Conservation (phyloP, 495 filamentous ascomycete species). For the Margaritispora aquatica region DNA sequence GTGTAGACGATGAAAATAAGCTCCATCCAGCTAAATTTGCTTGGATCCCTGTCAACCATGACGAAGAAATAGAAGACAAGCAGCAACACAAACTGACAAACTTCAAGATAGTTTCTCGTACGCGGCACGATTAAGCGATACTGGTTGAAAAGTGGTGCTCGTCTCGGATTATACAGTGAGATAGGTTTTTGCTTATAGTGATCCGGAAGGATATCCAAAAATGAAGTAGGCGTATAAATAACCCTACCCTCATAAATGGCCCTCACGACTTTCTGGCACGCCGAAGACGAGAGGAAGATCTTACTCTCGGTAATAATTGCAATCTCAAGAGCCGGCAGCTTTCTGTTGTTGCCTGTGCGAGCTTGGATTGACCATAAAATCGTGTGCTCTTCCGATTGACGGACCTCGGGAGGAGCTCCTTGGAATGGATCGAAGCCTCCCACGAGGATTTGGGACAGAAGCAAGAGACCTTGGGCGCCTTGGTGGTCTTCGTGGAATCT, state of each 20-base stretch:
- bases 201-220: slow-evolving; percentile 66
- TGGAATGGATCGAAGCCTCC: slow-evolving; percentile 66
- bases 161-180: slow-evolving; percentile 59
- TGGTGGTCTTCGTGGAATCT: slow-evolving; percentile 62
- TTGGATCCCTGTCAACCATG: slow-evolving; percentile 51
- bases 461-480: slow-evolving; percentile 53
- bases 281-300: slow-evolving; percentile 56
- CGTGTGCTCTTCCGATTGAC: slow-evolving; percentile 34
- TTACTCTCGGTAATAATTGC: slow-evolving; percentile 66
- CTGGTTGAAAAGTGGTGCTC: slow-evolving; percentile 63
- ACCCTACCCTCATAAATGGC: slow-evolving; percentile 62
- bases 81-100: slow-evolving; percentile 58
- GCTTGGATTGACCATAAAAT: slow-evolving; percentile 38
- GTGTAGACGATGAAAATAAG: slow-evolving; percentile 57
- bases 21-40: slow-evolving; percentile 44
- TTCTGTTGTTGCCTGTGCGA: slow-evolving; percentile 47
- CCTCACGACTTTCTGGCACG: slow-evolving; percentile 65
- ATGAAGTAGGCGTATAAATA: slow-evolving; percentile 63
- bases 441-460: slow-evolving; percentile 64
- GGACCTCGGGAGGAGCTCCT: slow-evolving; percentile 51
- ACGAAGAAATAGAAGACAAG: slow-evolving; percentile 55
- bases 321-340: slow-evolving; percentile 61
- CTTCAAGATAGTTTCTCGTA: slow-evolving; percentile 61
- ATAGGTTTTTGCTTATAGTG: slow-evolving; percentile 68
- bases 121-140: slow-evolving; percentile 67